phyloP scores from a whole-genome alignment of 2,329 filamentous ascomycete genomes.

The Coleophoma cylindrospora region DNA sequence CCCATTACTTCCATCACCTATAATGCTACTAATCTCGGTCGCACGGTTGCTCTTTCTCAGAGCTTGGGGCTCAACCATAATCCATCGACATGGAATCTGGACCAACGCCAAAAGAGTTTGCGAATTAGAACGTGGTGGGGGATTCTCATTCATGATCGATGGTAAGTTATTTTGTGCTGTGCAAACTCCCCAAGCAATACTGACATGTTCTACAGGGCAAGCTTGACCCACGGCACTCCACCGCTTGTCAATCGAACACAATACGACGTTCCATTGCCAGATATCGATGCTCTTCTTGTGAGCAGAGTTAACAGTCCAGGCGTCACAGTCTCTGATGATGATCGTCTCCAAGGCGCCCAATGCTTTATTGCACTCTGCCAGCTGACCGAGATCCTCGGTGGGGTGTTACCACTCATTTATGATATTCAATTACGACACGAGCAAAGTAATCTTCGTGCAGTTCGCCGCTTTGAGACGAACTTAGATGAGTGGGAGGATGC shows the following conservation, averaged over 20 bases:
- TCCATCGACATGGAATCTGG: slow-evolving; percentile 47
- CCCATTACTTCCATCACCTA: slow-evolving; percentile 56
- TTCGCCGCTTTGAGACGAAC: slow-evolving; percentile 1
- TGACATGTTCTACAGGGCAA: slow-evolving; percentile 9
- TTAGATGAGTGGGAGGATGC: slow-evolving; percentile 4
- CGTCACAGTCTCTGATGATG: neutral
- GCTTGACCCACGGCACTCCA: slow-evolving; percentile 17
- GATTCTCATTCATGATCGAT: slow-evolving; percentile 48
- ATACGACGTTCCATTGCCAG: slow-evolving; percentile 17
- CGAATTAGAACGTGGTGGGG: slow-evolving; percentile 53
- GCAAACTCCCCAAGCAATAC: neutral
- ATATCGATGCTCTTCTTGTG: slow-evolving; percentile 8
- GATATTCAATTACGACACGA: slow-evolving; percentile 2
- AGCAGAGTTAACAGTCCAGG: neutral
- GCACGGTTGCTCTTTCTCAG: slow-evolving; percentile 46
- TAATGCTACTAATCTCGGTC: slow-evolving; percentile 45
- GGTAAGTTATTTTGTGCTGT: slow-evolving; percentile 31
- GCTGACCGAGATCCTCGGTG: slow-evolving; percentile 14
- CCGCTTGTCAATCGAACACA: slow-evolving; percentile 10
- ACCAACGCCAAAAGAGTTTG: slow-evolving; percentile 41
- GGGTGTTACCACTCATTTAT: slow-evolving; percentile 14
- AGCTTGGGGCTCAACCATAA: slow-evolving; percentile 50
- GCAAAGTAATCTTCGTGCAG: neutral
- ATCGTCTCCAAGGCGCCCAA: slow-evolving; percentile 3
- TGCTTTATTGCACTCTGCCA: slow-evolving; percentile 15